Base-by-base conservation (phyloP, 169 alveolate genomes). In the Besnoitia besnoiti region DNA sequence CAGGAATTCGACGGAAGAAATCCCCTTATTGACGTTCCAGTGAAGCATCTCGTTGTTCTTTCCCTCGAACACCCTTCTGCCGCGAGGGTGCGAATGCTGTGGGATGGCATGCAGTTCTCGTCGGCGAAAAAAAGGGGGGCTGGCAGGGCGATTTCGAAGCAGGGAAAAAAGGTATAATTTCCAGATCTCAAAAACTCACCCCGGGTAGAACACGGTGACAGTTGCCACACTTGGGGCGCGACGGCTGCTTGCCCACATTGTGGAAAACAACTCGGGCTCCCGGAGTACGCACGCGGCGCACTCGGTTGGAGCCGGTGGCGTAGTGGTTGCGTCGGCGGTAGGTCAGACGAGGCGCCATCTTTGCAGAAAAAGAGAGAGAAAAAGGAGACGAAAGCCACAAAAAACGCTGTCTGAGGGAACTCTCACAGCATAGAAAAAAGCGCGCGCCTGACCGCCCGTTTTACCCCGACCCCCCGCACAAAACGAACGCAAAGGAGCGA, bases 281-380 rank as follows among this genome's bases (percentile, higher is more conserved):
- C 55, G 99, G 99, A 67, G 99, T 97, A 93, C 95, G 97, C 90
- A 98, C 98, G 62, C 96, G 94, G 92, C 97, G 95, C 95, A 95
- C 96, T 85, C 95, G 94, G 96, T 98, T 98, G 50, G 98, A 97
- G 75, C 95, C 95, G 90, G 99, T 98, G 94, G 96, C 96, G 95
- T 97, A 98, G 91, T 96, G 96, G 90, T 95, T 94, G 92, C 96
- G 95, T 90, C 98, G 97, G 91, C 98, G 96, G 95, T 96, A 97
- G 55, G 96, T 95, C 85, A 97, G 97, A 95, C 99, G 97, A 76
- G 96, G 96, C 73, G 96, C 97, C 98, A 97, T 97, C 92, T 93
- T 93, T 82, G 61, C 33, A 30, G 33, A 14, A 14, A 77, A 24
- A 5, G 16, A 39, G 55, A 77, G 87, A 77, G 55, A 77, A 77